Conservation (phyloP, 164 flowering plant species). For the Pachysandra terminalis region DNA sequence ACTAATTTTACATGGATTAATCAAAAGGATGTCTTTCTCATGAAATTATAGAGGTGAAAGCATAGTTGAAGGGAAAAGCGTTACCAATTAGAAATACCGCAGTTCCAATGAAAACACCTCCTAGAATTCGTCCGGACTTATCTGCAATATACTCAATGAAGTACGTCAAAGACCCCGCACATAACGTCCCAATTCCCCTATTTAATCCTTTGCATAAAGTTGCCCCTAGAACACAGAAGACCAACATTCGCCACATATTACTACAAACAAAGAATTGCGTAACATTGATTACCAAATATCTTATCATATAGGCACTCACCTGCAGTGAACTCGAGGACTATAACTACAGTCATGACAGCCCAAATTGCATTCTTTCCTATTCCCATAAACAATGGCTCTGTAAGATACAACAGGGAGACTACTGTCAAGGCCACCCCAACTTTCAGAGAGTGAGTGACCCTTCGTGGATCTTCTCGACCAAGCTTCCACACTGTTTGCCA, state of each 20-base stretch:
- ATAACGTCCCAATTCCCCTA: constrained; percentile 81
- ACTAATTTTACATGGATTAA: too few relatives aligned
- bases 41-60: not conserved
- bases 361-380: constrained; percentile 80
- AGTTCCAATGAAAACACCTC: constrained; percentile 65
- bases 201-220: constrained; percentile 88
- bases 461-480: constrained; percentile 74
- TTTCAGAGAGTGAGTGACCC: constrained; percentile 76
- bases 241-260: not conserved
- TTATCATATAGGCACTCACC: constrained; percentile 31
- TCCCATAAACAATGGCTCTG: constrained; percentile 74
- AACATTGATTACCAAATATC: too few relatives aligned
- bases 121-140: constrained; percentile 37
- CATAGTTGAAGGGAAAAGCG: not conserved
- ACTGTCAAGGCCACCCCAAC: constrained; percentile 77
- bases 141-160: constrained; percentile 62
- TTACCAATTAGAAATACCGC: constrained; percentile 75
- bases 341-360: constrained; percentile 98
- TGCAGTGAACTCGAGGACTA: constrained; percentile 93
- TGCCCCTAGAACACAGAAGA: constrained; percentile 46
- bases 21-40: not conserved
- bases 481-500: constrained; percentile 40
- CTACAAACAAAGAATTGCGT: too few relatives aligned
- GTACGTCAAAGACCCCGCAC: constrained; percentile 81
- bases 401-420: constrained; percentile 68